Evolutionary conservation across 441 rosid species (phyloP), one percentile per base, ranked within the genome.

Genomic region (Gossypium trilobum): DNA sequence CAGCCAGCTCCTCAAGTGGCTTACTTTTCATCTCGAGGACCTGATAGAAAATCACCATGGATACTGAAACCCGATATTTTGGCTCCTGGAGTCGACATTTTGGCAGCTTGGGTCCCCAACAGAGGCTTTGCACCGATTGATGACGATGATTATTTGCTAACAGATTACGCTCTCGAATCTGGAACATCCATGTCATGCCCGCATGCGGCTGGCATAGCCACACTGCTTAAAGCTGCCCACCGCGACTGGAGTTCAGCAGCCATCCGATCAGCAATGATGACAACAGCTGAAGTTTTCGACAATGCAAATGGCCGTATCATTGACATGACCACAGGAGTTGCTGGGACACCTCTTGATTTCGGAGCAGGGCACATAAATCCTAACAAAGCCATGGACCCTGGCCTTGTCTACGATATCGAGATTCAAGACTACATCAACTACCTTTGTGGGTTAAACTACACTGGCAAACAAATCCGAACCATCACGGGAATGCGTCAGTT

Each of bases 111-210:
- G 11, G 33, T 23, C 0, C 82, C 86, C 6, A 75, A 77, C 36
- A 63, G 81, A 57, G 82, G 77, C 4, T 25, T 65, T 48, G 74
- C 78, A 3, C 69, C 33, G 71, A 72, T 74, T 11, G 64, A 61
- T 23, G 39, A 82, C 2, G 75, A 80, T 8, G 29, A 46, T 6
- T 80, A 86, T 3, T 19, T 82, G 11, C 81, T 69, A 11, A 73
- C 84, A n/a, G 78, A 85, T 66, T 87, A 82, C 6, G 85, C 78
- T 16, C 33, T 82, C 5, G 16, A 2, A 20, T 79, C 81, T 0
- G 83, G 83, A 68, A 79, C 85, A 10, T 82, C 85, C 33, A 82
- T 80, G 85, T 59, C 81, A 14, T 56, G 76, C 0, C 83, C 85
- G 5, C 81, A 79, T 66, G 72, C 72, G 4, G 76, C 82, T 0